These are phyloP conservation scores for Hymenochaete sp. DNA, from an alignment of 1,284 basidiomycete genomes.

Conservation along the genomic window DNA sequence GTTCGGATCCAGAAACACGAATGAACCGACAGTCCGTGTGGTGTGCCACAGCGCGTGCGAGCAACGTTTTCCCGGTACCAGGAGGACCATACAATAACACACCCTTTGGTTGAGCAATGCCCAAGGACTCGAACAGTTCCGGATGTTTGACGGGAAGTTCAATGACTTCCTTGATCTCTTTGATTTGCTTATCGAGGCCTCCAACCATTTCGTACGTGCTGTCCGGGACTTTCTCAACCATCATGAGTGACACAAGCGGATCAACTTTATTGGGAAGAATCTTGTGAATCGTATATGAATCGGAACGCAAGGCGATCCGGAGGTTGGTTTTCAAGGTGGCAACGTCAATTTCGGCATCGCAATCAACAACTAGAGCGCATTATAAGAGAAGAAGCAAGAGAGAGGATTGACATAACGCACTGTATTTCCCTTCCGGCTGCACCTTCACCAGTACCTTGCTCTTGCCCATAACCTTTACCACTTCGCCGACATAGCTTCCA, in stretches of 20 bases:
- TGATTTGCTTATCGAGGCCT: conserved; percentile 96
- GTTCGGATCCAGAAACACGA: conserved; percentile 88
- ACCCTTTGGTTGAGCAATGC: conserved; percentile 97
- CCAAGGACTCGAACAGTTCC: conserved; percentile 92
- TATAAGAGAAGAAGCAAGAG: neutral
- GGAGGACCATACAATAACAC: conserved; percentile 95
- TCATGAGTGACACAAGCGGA: conserved; percentile 94
- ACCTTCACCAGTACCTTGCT: conserved; percentile 98
- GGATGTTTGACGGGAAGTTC: conserved; percentile 98
- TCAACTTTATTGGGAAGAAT: conserved; percentile 94
- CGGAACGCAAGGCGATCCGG: conserved; percentile 92
- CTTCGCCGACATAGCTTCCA: conserved; percentile 95
- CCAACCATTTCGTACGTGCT: conserved; percentile 99
- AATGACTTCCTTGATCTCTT: conserved; percentile 99
- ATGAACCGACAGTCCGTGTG: conserved; percentile 99
- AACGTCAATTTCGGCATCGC: conserved; percentile 85
- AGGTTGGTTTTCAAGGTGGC: conserved; percentile 76
- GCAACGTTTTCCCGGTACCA: conserved; percentile 92
- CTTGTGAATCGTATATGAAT: conserved; percentile 92
- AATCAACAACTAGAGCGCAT: conserved; percentile 71
- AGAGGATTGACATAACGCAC: conserved; percentile 37
- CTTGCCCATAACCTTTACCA: conserved; percentile 99
- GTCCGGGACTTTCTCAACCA: conserved; percentile 99
- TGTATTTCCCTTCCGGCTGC: conserved; percentile 98
- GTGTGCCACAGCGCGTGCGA: conserved; percentile 92